Evolutionary conservation across 2,329 filamentous ascomycete genomes (phyloP), one percentile per base, ranked within the genome.

Genomic region (Penicillium sp.): DNA sequence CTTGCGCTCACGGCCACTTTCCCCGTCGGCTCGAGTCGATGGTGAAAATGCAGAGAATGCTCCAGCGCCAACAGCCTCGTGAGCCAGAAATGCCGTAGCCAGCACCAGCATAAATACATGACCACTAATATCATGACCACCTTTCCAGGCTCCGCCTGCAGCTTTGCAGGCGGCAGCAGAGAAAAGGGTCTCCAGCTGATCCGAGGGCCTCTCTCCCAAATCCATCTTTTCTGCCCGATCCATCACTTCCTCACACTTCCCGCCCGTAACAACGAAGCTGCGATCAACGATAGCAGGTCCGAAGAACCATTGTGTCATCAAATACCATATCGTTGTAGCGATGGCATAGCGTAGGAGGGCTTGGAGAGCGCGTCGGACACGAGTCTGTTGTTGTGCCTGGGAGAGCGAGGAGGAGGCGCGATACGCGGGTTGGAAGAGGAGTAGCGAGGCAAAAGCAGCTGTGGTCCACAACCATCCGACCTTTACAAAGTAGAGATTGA

Each of bases 301-400:
- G 70, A 99, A 97, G 75, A 88, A 98, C 95, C 95, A 98, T 80
- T 98, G 95, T 64, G 95, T 99, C 18, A 95, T 87, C 40, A 92
- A 78, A 43, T 92, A 81, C 95, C 95, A 99, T 77, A 88, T 89
- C 1, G 78, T 69, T 9, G 95, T 98, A 0, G 92, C 85, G 9
- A 89, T 77, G 0, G 65, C 79, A 82, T 92, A 99, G 50, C 95
- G 84, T 22, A 88, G 51, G 1, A 80, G 70, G 0, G 90, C 91
- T 59, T 87, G 83, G 11, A 84, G 54, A n/a, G 82, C 75, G 31
- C 81, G 76, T 41, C 77, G 81, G 63, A 81, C 56, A 2, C 75
- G 65, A 14, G 54, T 56, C 53, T 67, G 59, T 56, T 65, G 64
- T 33, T 68, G 63, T 11, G 58, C 37, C 14, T 56, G 58, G 35